phyloP scores from a whole-genome alignment of 768 basidiomycete species.

The Lentinus tigrinus region DNA sequence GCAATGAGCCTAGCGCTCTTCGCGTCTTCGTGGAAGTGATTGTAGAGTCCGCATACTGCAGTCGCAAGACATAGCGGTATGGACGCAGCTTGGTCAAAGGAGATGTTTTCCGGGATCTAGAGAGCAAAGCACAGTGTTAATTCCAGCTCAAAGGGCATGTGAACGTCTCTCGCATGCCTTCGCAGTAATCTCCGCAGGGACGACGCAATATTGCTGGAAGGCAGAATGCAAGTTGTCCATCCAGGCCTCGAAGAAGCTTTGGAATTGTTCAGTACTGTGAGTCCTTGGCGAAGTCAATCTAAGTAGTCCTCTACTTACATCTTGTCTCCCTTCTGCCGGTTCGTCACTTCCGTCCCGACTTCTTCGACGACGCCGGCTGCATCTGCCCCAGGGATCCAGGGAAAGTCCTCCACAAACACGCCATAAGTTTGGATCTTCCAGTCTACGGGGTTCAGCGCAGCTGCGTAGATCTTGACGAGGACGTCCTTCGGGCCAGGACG shows the following conservation, averaged over 20 bases:
- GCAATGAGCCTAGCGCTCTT: slow-evolving; percentile 3
- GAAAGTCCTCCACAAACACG: background rate
- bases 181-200: slow-evolving; percentile 14
- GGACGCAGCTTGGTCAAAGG: slow-evolving; percentile 31
- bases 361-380: slow-evolving; percentile 21
- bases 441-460: slow-evolving; percentile 35
- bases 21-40: background rate
- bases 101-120: slow-evolving; percentile 29
- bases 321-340: slow-evolving; percentile 33
- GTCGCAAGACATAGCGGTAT: slow-evolving; percentile 32
- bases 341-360: slow-evolving; percentile 33
- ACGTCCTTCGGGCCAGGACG: slow-evolving; percentile 23
- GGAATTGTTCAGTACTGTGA: too few relatives aligned
- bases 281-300: too few relatives aligned
- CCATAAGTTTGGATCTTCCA: slow-evolving; percentile 28
- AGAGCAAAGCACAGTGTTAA: background rate
- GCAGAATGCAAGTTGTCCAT: slow-evolving; percentile 9
- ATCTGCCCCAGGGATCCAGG: slow-evolving; percentile 20
- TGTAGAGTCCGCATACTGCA: slow-evolving; percentile 31
- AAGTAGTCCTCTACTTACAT: slow-evolving; percentile 25
- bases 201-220: slow-evolving; percentile 20
- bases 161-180: slow-evolving; percentile 5
- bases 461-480: slow-evolving; percentile 28
- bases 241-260: slow-evolving; percentile 24
- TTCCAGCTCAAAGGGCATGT: background rate